Evolutionary conservation across 2,329 filamentous ascomycete species (phyloP), one percentile per base, ranked within the genome.

Genomic region (Monosporascus ibericus): DNA sequence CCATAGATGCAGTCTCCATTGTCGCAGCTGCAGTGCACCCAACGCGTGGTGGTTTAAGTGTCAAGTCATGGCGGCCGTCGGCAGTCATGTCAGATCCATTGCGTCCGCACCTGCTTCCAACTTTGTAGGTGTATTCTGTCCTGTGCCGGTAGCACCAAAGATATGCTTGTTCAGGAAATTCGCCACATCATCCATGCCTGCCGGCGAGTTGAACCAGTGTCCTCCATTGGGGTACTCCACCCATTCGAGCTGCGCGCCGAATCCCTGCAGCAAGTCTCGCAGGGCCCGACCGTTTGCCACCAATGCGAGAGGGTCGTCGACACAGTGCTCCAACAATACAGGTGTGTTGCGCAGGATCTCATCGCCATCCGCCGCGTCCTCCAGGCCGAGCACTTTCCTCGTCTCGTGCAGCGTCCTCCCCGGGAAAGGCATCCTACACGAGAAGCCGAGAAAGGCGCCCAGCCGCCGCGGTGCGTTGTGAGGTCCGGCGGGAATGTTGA

Each of bases 311-410:
- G 68, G 66, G 50, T 78, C 76, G 44, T 79, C 70, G 3, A 57
- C 56, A 49, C 73, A 77, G 56, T 79, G 76, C 57, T 77, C 69
- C 2, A 79, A 62, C 48, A 79, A 58, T 17, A 77, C 57, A 0
- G 74, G 75, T 40, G 75, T 78, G 6, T 68, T 65, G 20, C 60
- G 55, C 14, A 77, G 5, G 1, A 71, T 65, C 4, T 59, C 55
- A 46, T 67, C 53, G 11, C 53, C 51, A 2, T 51, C 27, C 2
- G 67, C 60, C 1, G 52, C 63, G 18, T 53, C 57, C 1, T 61
- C 55, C 6, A 73, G 44, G 2, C 54, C 57, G 2, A 76, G 57
- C 0, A 67, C 48, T 25, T 55, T 51, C 48, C 72, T 60, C 36
- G 59, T 61, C 44, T 60, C 54, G 6, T 51, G 44, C 2, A 65